Evolutionary conservation across 805 yeast genomes (phyloP).

Genomic region (Saccharomyces mikatae): DNA sequence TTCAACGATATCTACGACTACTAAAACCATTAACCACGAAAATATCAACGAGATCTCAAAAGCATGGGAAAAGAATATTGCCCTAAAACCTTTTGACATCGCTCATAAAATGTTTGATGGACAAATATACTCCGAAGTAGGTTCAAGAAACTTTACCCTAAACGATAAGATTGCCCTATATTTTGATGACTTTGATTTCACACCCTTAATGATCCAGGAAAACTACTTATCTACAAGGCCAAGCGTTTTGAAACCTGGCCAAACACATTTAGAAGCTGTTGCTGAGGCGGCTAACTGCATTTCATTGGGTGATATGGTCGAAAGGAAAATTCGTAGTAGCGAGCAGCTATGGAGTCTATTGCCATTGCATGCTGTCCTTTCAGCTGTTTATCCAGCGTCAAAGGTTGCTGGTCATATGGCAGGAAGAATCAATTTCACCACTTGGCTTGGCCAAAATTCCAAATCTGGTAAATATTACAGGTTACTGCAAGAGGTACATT

Average conservation of each 20-base stretch:
- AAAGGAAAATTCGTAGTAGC: slow-evolving; percentile 72
- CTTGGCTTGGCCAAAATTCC: slow-evolving; percentile 87
- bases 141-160: slow-evolving; percentile 44
- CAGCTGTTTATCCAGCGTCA: slow-evolving; percentile 73
- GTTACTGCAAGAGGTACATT: slow-evolving; percentile 75
- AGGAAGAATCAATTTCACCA: slow-evolving; percentile 69
- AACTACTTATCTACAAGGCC: slow-evolving; percentile 73
- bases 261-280: slow-evolving; percentile 51
- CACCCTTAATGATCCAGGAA: slow-evolving; percentile 94
- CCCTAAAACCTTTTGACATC: slow-evolving; percentile 88
- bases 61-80: slow-evolving; percentile 84
- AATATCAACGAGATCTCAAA: slow-evolving; percentile 54
- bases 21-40: slow-evolving; percentile 46
- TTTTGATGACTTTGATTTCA: slow-evolving; percentile 89
- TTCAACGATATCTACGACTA: slow-evolving; percentile 75
- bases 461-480: slow-evolving; percentile 72
- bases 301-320: slow-evolving; percentile 77
- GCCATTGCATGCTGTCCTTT: slow-evolving; percentile 83
- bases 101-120: slow-evolving; percentile 59
- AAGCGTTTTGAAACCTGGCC: slow-evolving; percentile 33
- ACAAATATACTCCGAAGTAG: slow-evolving; percentile 41
- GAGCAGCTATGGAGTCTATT: slow-evolving; percentile 92
- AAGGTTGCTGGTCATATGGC: slow-evolving; percentile 62
- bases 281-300: slow-evolving; percentile 81
- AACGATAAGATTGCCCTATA: slow-evolving; percentile 82